phyloP scores from a whole-genome alignment of 768 basidiomycete species.

The Suillus placidus region DNA sequence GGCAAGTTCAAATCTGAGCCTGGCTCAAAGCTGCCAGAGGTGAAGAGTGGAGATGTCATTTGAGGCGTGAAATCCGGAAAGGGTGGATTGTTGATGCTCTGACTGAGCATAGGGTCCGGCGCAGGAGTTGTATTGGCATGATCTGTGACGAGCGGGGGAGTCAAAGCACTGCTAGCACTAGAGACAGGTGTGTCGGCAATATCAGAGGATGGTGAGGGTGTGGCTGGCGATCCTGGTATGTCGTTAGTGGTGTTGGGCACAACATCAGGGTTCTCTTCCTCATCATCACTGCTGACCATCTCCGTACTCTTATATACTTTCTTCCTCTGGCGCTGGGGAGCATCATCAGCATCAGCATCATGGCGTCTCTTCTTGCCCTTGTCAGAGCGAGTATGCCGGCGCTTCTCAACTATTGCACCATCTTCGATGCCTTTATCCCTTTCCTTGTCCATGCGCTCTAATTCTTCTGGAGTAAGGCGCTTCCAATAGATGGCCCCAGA shows the following conservation, averaged over 20 bases:
- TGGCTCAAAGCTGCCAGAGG: too few species aligned
- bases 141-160: too few species aligned
- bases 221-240: too few species aligned
- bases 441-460: background rate
- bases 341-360: background rate
- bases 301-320: background rate
- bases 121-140: too few species aligned
- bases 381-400: background rate
- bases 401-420: background rate
- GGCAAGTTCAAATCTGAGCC: too few species aligned
- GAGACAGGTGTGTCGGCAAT: too few species aligned
- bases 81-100: too few species aligned
- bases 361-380: background rate
- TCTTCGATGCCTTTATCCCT: background rate
- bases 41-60: too few species aligned
- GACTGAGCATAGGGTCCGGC: too few species aligned
- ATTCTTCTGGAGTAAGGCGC: background rate
- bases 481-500: constrained; percentile 7
- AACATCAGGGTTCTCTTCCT: background rate
- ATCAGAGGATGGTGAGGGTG: too few species aligned
- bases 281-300: background rate
- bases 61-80: too few species aligned
- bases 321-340: background rate
- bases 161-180: too few species aligned
- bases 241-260: background rate